Conservation (phyloP, 2,329 filamentous ascomycete species). For the Coniochaeta sp. region DNA sequence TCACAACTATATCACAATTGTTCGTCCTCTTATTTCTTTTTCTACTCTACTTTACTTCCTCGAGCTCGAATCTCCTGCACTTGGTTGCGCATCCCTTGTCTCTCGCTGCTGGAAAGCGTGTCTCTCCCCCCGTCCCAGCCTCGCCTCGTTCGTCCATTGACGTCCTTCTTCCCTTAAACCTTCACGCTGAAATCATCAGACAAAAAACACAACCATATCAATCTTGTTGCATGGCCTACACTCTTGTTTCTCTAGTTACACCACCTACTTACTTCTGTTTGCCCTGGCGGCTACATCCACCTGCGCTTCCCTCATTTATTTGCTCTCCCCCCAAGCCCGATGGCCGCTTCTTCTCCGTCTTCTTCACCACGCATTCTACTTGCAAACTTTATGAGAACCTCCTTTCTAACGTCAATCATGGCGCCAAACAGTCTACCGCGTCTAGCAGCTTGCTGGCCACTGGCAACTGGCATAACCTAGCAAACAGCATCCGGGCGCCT, state of each 20-base stretch:
- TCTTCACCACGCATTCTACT: constrained; percentile 20
- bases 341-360: constrained; percentile 23
- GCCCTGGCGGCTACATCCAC: constrained; percentile 13
- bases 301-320: constrained; percentile 33
- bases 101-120: constrained; percentile 2
- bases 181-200: constrained; percentile 4
- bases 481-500: constrained; percentile 13
- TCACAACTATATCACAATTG: constrained; percentile 8
- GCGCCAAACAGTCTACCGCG: constrained; percentile 41
- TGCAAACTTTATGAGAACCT: constrained; percentile 29
- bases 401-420: constrained; percentile 50
- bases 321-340: constrained; percentile 30
- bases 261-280: constrained; percentile 7
- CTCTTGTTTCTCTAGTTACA: background rate
- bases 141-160: constrained; percentile 5
- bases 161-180: constrained; percentile 1
- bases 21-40: constrained; percentile 14
- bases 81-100: constrained; percentile 4
- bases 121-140: constrained; percentile 4
- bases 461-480: constrained; percentile 16
- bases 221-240: background rate
- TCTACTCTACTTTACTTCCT: background rate
- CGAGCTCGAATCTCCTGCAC: constrained; percentile 2
- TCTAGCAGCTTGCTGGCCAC: constrained; percentile 17
- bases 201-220: background rate